Conservation (phyloP, 345 rosid genomes). For the Linum trigynum region DNA sequence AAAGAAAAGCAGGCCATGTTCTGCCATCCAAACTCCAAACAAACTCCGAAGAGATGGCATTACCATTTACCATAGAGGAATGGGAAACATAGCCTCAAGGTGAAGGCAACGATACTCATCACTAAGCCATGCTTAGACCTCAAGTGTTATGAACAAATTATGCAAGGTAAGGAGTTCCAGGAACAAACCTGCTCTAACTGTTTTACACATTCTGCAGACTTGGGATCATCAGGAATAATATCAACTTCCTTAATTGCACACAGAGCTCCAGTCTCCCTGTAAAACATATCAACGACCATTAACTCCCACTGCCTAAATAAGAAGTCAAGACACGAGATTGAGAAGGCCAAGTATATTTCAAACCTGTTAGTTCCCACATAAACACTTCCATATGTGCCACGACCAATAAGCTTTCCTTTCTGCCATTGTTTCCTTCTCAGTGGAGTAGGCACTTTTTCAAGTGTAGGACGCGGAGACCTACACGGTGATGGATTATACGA, state of each 20-base stretch:
- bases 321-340: constrained; percentile 4
- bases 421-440: constrained; percentile 40
- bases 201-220: constrained; percentile 52
- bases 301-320: constrained; percentile 2
- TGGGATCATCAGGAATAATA: constrained; percentile 47
- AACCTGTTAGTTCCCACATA: constrained; percentile 50
- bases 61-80: not conserved
- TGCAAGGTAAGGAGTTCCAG: constrained; percentile 8
- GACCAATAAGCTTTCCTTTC: constrained; percentile 70
- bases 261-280: constrained; percentile 61
- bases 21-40: too few relatives aligned
- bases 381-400: constrained; percentile 69
- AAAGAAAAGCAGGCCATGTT: too few relatives aligned
- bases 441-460: constrained; percentile 20
- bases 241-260: constrained; percentile 72
- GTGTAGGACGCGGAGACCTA: constrained; percentile 11
- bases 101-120: not conserved
- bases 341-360: not conserved
- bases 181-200: constrained; percentile 58
- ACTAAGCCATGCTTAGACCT: not conserved
- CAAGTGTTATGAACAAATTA: not conserved
- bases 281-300: constrained; percentile 1
- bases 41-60: too few relatives aligned
- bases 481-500: constrained; percentile 13
- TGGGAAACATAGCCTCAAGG: not conserved